These are phyloP conservation scores for Gossypium rotundifolium DNA, from an alignment of 345 rosid genomes.

Conservation along the genomic window DNA sequence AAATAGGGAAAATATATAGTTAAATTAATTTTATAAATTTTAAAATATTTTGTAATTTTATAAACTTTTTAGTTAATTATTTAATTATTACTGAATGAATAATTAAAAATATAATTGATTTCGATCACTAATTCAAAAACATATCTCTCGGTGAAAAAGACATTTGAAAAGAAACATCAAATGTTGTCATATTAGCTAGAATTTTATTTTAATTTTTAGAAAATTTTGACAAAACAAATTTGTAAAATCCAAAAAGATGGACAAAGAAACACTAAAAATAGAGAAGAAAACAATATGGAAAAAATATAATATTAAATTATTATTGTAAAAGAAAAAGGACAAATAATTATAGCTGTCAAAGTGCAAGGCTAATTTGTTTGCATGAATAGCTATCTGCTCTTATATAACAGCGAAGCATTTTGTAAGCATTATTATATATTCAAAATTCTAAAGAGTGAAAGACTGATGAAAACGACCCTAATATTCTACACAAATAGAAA, in stretches of 20 bases:
- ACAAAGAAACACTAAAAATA: background rate
- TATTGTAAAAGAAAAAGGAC: background rate
- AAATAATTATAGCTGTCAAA: constrained; percentile 8
- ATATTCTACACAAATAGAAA: background rate
- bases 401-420: background rate
- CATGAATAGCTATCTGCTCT: background rate
- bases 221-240: background rate
- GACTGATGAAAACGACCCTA: background rate
- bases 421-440: background rate
- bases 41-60: too few relatives aligned
- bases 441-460: background rate
- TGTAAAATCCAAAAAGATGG: background rate
- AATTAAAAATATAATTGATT: too few relatives aligned
- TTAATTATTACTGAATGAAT: too few relatives aligned
- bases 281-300: background rate
- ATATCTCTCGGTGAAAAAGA: too few relatives aligned
- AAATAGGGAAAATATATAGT: too few relatives aligned
- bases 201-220: background rate
- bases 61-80: too few relatives aligned
- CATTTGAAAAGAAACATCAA: background rate
- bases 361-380: background rate
- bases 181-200: background rate
- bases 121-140: too few relatives aligned
- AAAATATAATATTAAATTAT: too few relatives aligned
- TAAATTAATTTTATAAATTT: too few relatives aligned